phyloP scores from a whole-genome alignment of 176 grass and related monocot species.

The Poa annua region DNA sequence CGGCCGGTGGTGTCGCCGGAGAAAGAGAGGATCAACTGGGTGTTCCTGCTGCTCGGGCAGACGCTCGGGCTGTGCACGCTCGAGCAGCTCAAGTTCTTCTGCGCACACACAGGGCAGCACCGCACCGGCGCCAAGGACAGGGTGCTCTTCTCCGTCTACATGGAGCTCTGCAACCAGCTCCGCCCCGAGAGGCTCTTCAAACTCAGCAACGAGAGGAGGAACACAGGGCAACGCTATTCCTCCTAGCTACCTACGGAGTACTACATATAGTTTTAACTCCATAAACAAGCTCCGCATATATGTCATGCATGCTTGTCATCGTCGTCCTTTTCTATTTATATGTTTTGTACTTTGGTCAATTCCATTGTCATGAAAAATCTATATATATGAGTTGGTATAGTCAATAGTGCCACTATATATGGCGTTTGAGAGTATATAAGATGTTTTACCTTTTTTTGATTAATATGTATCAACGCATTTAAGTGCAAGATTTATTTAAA shows the following conservation, averaged over 20 bases:
- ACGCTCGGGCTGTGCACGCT: constrained; percentile 54
- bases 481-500: too few relatives aligned
- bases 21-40: constrained; percentile 65
- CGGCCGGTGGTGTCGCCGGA: constrained; percentile 46
- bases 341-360: too few relatives aligned
- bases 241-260: not conserved
- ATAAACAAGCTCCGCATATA: not conserved
- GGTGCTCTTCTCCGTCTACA: constrained; percentile 54
- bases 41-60: constrained; percentile 62
- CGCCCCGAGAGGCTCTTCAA: constrained; percentile 34
- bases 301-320: too few relatives aligned
- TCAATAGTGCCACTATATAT: too few relatives aligned
- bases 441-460: too few relatives aligned
- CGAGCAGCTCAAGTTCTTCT: constrained; percentile 73
- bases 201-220: not conserved
- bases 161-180: constrained; percentile 62
- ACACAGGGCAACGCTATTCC: not conserved
- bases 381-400: too few relatives aligned
- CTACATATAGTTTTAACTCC: too few relatives aligned
- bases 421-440: too few relatives aligned
- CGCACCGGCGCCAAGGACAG: constrained; percentile 64
- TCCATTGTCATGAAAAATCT: too few relatives aligned
- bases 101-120: constrained; percentile 43
- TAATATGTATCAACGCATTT: too few relatives aligned
- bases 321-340: too few relatives aligned